Percentiles rank a stretch among this genome's conserved stretches.
Evolutionary conservation across 805 yeast genomes (phyloP).

Genomic region (Cyberlindnera mycetangii): DNA sequence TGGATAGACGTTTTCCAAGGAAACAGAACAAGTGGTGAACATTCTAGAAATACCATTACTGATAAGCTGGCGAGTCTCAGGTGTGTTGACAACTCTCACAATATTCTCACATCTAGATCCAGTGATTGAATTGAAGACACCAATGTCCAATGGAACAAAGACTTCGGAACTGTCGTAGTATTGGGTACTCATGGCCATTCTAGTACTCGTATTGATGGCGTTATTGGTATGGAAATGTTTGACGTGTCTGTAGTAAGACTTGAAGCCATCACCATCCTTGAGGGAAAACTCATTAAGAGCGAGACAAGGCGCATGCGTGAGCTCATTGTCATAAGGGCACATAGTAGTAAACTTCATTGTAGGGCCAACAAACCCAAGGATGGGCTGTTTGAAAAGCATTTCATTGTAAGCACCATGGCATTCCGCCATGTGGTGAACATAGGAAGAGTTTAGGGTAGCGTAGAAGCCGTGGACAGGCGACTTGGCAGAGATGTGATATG

Average conservation of each 20-base stretch:
- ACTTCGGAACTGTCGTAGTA: neutral
- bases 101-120: neutral
- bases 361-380: constrained; percentile 3
- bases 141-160: constrained; percentile 2
- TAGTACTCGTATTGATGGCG: neutral
- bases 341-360: neutral
- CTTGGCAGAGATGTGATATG: neutral
- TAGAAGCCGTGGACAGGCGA: constrained; percentile 9
- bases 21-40: no score
- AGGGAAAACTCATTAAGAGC: neutral
- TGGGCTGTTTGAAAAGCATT: constrained; percentile 2
- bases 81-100: neutral
- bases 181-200: neutral
- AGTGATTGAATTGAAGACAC: neutral
- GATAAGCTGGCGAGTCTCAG: no score
- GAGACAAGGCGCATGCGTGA: constrained; percentile 1
- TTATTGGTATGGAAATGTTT: neutral
- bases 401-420: constrained; percentile 14
- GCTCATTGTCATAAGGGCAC: constrained; percentile 6
- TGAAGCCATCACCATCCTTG: constrained; percentile 6
- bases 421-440: constrained; percentile 16
- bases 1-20: no score
- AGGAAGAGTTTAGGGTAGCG: constrained; percentile 14
- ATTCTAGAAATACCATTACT: no score
- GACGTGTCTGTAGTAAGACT: constrained; percentile 11